Conservation (phyloP, 768 basidiomycete genomes). For the Mycena venus region DNA sequence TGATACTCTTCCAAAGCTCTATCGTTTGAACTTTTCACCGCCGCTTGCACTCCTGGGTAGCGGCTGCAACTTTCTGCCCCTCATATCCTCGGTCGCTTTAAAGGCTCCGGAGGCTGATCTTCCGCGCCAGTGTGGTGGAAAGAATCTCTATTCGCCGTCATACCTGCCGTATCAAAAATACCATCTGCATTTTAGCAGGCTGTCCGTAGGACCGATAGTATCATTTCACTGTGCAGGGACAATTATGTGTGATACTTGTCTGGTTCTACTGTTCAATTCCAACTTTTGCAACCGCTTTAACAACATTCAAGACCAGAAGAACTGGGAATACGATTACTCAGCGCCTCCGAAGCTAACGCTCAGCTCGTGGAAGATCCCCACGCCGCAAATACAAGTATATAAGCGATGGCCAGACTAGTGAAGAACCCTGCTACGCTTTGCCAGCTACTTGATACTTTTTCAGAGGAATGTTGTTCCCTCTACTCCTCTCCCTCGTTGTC, state of each 20-base stretch:
- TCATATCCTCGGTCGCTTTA: neutral
- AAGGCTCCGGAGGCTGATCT: conserved; percentile 7
- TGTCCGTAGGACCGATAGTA: conserved; percentile 7
- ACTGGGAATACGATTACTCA: conserved; percentile 14
- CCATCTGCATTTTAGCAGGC: conserved; percentile 8
- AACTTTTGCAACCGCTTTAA: neutral
- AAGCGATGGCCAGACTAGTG: conserved; percentile 4
- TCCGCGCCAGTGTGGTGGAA: conserved; percentile 12
- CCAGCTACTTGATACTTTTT: conserved; percentile 5
- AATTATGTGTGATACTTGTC: conserved; percentile 9
- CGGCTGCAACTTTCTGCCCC: conserved; percentile 1
- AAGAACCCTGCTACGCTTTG: neutral
- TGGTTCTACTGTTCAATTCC: neutral
- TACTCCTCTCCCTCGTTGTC: conserved; percentile 6
- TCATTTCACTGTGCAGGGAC: conserved; percentile 11
- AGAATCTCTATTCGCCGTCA: conserved; percentile 10
- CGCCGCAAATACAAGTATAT: conserved; percentile 9
- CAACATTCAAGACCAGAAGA: neutral
- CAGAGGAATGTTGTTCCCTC: conserved; percentile 13
- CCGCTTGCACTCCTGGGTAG: neutral
- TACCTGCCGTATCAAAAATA: conserved; percentile 15
- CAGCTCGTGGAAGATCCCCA: conserved; percentile 12
- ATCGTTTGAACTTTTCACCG: neutral
- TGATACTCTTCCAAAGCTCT: conserved; percentile 2
- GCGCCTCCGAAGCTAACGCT: conserved; percentile 6